Evolutionary conservation across 768 basidiomycete species (phyloP).

Genomic region (Panellus pusillus): DNA sequence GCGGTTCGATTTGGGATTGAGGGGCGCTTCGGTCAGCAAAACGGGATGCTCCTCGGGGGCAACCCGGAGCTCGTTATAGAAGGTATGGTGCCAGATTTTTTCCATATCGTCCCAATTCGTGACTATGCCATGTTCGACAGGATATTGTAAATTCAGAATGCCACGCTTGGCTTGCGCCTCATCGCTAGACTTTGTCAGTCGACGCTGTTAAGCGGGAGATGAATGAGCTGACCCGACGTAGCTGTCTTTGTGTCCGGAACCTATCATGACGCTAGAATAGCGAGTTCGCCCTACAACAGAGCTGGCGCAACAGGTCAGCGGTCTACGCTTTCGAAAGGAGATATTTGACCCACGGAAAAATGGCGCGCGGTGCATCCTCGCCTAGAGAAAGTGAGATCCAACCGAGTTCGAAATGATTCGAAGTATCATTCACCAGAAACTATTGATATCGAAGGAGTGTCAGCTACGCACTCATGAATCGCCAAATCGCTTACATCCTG

Average conservation of each 20-base stretch:
- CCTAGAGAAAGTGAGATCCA: neutral
- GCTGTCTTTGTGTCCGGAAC: conserved; percentile 74
- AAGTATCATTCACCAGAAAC: conserved; percentile 2
- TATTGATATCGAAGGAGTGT: neutral
- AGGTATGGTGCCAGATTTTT: conserved; percentile 12
- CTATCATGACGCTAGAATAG: conserved; percentile 73
- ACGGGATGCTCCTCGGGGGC: conserved; percentile 73
- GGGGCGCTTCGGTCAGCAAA: conserved; percentile 65
- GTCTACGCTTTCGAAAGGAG: neutral
- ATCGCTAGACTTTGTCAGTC: conserved; percentile 43
- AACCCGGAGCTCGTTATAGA: conserved; percentile 66
- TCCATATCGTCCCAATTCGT: conserved; percentile 15
- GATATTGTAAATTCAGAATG: conserved; percentile 70
- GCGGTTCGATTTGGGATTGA: conserved; percentile 69
- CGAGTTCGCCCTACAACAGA: conserved; percentile 73
- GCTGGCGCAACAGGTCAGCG: conserved; percentile 45
- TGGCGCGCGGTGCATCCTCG: conserved; percentile 6
- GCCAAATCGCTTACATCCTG: conserved; percentile 1
- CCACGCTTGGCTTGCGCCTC: conserved; percentile 73
- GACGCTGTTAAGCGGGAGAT: neutral
- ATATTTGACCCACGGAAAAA: neutral
- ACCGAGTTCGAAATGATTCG: too few species aligned
- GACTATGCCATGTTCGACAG: conserved; percentile 13
- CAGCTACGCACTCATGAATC: neutral
- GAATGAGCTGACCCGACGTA: conserved; percentile 58